Evolutionary conservation across 2,329 filamentous ascomycete genomes (phyloP), one percentile per base, ranked within the genome.

Genomic region (Xylariaceae sp.): DNA sequence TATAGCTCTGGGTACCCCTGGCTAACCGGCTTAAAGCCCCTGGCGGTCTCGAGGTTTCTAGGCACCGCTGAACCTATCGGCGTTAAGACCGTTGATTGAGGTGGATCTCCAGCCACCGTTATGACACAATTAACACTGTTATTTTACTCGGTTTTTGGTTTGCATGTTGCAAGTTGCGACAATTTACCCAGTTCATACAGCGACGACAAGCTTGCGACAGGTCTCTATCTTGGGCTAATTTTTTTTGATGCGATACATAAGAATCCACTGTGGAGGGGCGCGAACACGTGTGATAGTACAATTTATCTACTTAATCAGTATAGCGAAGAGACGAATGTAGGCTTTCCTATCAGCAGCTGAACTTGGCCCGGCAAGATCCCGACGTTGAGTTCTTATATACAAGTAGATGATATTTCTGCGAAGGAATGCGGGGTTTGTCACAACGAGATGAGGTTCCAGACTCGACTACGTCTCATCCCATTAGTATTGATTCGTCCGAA

Each of bases 1-100:
- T 49, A 54, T 65, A 65, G 62, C 3, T 54, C 61, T 65, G 48
- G 65, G 63, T 51, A 26, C 7, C 48, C 60, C 57, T 40, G 20
- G 49, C 52, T 44, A 52, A 40, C 26, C 21, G 26, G 44, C 26
- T 47, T 55, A 45, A 44, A 43, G 44, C 48, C 52, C 60, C 55
- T 66, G 52, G 61, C 45, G n/a, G n/a, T n/a, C n/a, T n/a, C n/a
- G n/a, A 55, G 40, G 23, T 16, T 37, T 37, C 9, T 3, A 37
- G 32, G 32, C 6, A 12, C 7, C 3, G 64, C 61, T 60, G 54
- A 52, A 55, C 57, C 57, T 56, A 54, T 59, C 57, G 54, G 60
- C 48, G 46, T 52, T 26, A 53, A 55, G 50, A 37, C 32, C 32
- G 32, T 16, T 37, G 32, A 37, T 37, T 14, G 32, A 4, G 6